A percentile compares a stretch with the other conserved stretches of the same genome.
These are phyloP conservation scores for maize (Zea mays) DNA, from an alignment of 176 grass and related monocot genomes.

Conservation along the genomic window DNA sequence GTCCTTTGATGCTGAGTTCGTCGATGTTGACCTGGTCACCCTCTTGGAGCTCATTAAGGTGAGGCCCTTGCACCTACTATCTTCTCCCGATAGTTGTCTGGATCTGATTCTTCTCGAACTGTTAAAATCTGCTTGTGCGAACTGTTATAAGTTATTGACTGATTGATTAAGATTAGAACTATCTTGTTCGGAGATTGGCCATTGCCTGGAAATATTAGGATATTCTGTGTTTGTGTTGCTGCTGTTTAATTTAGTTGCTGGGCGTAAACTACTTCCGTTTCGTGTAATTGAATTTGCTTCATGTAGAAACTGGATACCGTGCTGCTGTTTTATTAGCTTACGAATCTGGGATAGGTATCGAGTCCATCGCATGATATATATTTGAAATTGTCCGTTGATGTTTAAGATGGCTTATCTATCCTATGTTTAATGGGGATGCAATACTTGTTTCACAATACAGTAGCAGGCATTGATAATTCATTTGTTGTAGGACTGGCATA, in stretches of 20 bases:
- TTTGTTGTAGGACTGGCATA: background rate
- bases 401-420: background rate
- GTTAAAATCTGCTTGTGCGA: background rate
- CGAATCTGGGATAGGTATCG: background rate
- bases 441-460: background rate
- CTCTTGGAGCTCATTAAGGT: constrained; percentile 65
- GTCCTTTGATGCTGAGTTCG: constrained; percentile 48
- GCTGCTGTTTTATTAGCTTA: background rate
- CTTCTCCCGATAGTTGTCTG: background rate
- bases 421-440: background rate
- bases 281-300: background rate
- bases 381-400: background rate
- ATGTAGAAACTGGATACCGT: background rate
- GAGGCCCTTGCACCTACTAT: background rate
- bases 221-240: background rate
- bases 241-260: background rate
- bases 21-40: constrained; percentile 53
- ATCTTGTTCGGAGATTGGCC: background rate
- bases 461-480: background rate
- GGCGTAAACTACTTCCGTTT: background rate
- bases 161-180: background rate
- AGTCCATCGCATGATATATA: background rate
- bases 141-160: background rate
- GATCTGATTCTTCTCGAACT: background rate
- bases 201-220: background rate